Evolutionary conservation across 2,329 filamentous ascomycete species (phyloP).

Genomic region (Scedosporium boydii): DNA sequence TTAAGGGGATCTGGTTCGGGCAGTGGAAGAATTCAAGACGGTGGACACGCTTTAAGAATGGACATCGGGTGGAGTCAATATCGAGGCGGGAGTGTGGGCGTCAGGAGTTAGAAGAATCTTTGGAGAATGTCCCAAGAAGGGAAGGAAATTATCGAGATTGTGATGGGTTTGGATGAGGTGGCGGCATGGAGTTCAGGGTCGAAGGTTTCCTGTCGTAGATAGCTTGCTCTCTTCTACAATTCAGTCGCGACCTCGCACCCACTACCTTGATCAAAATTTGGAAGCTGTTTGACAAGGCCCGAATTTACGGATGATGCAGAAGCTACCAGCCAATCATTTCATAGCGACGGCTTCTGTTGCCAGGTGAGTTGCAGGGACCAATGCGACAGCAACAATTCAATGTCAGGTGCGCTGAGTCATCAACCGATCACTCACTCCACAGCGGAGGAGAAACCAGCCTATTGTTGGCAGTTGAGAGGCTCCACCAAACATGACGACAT

Average conservation of each 20-base stretch:
- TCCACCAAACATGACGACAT: no score
- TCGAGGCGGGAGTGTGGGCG: no score
- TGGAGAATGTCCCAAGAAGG: no score
- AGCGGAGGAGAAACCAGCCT: no score
- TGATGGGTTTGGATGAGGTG: background rate
- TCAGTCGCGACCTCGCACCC: background rate
- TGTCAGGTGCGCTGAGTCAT: background rate
- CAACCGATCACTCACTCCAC: background rate
- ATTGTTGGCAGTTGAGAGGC: no score
- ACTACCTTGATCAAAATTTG: constrained; percentile 3
- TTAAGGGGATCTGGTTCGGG: background rate
- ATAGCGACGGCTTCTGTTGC: background rate
- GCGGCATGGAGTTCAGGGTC: background rate
- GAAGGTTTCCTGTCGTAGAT: background rate
- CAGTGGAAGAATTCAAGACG: background rate
- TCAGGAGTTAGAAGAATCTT: no score
- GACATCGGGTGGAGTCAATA: background rate
- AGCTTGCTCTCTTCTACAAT: background rate
- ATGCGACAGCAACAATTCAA: no score
- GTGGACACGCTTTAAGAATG: background rate
- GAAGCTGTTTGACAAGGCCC: background rate
- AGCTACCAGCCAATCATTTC: constrained; percentile 1
- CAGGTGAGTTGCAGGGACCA: background rate
- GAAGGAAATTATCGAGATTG: no score
- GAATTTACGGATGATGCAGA: background rate